Evolutionary conservation across 768 basidiomycete genomes (phyloP), one percentile per base, ranked within the genome.

Genomic region (Pleurotus cornucopiae): DNA sequence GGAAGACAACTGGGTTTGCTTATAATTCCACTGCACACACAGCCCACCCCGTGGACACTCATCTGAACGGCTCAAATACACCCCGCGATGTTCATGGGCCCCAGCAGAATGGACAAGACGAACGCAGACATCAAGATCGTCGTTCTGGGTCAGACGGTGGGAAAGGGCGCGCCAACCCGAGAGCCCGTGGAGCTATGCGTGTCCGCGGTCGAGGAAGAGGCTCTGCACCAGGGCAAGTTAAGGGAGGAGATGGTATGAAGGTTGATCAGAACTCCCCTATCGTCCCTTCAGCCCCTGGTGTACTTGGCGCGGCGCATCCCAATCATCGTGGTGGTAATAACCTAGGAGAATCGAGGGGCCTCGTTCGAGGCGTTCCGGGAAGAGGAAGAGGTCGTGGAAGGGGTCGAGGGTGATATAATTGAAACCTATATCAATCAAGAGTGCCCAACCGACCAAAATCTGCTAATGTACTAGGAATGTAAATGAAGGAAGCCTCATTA

Each of bases 1-100:
- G 83, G 3, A 81, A 77, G 60, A 70, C 66, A 18, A 79, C 78
- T 23, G 84, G 81, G 5, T 81, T 85, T 59, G 73, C 66, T 37
- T 69, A 30, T 21, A n/a, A 26, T 20, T 39, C 34, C 5, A 52
- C 20, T 38, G 7, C n/a, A 18, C 49, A 20, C 5, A 47, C 18
- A 20, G 16, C 14, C 23, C 23, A 20, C 23, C 46, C n/a, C 9
- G 23, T 47, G 18, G 21, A 47, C 16, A 47, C 13, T 23, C 9
- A 14, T 14, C 21, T 25, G 16, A 25, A 11, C 46, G 14, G 23
- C 18, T 20, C 21, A 16, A 47, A 47, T 47, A 16, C 43, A 7
- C 43, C 46, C 13, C 46, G 23, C 23, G 23, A 34, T 7, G 13
- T 3, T 12, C 20, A n/a, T 14, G n/a, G 26, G 30, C 48, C 16